phyloP scores from a whole-genome alignment of 1,284 basidiomycete species.

The Cystobasidiaceae sp. region DNA sequence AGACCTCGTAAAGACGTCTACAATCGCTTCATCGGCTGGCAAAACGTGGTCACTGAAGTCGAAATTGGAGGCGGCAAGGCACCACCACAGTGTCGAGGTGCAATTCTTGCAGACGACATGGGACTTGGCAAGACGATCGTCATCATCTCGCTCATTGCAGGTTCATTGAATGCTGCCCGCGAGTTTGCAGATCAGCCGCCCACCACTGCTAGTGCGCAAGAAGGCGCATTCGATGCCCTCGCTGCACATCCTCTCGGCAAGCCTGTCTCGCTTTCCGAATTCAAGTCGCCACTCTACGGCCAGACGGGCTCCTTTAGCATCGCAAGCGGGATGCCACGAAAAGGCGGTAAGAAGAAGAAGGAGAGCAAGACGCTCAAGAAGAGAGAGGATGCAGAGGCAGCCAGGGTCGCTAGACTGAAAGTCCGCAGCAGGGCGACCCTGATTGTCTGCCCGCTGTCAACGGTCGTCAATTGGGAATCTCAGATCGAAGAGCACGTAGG shows the following conservation, averaged over 20 bases:
- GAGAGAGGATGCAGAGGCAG: conserved; percentile 52
- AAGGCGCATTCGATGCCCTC: conserved; percentile 39
- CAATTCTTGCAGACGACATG: conserved; percentile 63
- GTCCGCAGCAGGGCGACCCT: conserved; percentile 79
- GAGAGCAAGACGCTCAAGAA: conserved; percentile 59
- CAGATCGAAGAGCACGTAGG: conserved; percentile 93
- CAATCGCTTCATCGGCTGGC: conserved; percentile 58
- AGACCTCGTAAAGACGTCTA: conserved; percentile 57
- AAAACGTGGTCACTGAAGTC: conserved; percentile 78
- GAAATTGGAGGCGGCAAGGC: conserved; percentile 58
- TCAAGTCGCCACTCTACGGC: conserved; percentile 42
- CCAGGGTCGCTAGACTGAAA: conserved; percentile 61
- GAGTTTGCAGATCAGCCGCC: conserved; percentile 57
- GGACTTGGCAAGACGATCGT: conserved; percentile 97
- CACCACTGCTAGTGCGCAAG: conserved; percentile 48
- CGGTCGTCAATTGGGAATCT: conserved; percentile 97
- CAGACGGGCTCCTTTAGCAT: conserved; percentile 1
- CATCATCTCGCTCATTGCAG: conserved; percentile 79
- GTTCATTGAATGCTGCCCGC: conserved; percentile 67
- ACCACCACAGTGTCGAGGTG: conserved; percentile 68
- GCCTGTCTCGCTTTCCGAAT: conserved; percentile 3
- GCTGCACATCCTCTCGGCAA: conserved; percentile 30
- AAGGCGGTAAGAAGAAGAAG: conserved; percentile 55
- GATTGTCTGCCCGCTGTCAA: conserved; percentile 94
- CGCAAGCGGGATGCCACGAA: not conserved